phyloP scores from a whole-genome alignment of 2,329 filamentous ascomycete genomes.

The Phaeophleospora eucalypticola region DNA sequence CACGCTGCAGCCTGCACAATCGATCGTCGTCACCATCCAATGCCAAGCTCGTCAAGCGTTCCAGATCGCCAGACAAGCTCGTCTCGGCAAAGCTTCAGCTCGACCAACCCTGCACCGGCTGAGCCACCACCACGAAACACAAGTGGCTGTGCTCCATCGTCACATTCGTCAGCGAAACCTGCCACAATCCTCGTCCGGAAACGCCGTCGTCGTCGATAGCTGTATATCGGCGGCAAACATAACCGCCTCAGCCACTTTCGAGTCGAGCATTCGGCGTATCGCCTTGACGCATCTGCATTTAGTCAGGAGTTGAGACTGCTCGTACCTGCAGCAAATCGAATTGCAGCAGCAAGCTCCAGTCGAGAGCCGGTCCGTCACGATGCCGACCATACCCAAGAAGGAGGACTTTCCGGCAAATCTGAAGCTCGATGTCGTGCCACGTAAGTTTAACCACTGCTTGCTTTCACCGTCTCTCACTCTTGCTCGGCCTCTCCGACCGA shows the following conservation, averaged over 20 bases:
- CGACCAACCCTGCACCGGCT: no score
- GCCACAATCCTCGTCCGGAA: conserved; percentile 1
- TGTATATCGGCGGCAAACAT: neutral
- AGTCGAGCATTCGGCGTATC: no score
- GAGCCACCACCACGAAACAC: no score
- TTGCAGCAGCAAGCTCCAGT: conserved; percentile 1
- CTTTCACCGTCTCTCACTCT: neutral
- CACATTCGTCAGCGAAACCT: no score
- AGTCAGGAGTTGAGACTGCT: conserved; percentile 3
- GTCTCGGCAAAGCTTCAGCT: no score
- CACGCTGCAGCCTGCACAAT: neutral
- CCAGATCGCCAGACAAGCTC: conserved; percentile 3
- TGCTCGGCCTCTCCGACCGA: neutral
- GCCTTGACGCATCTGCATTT: neutral
- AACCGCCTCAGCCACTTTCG: neutral
- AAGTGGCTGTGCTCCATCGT: neutral
- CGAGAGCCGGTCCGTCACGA: conserved; percentile 7
- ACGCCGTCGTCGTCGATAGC: neutral
- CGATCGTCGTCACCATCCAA: conserved; percentile 1
- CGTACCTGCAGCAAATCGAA: conserved; percentile 12
- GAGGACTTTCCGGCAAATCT: conserved; percentile 41
- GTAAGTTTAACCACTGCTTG: conserved; percentile 35
- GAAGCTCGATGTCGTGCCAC: conserved; percentile 41
- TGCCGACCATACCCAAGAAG: conserved; percentile 40
- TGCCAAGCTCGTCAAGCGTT: neutral